Evolutionary conservation across 306 rosid genomes (phyloP).

Genomic region (Lathyrus aphaca): DNA sequence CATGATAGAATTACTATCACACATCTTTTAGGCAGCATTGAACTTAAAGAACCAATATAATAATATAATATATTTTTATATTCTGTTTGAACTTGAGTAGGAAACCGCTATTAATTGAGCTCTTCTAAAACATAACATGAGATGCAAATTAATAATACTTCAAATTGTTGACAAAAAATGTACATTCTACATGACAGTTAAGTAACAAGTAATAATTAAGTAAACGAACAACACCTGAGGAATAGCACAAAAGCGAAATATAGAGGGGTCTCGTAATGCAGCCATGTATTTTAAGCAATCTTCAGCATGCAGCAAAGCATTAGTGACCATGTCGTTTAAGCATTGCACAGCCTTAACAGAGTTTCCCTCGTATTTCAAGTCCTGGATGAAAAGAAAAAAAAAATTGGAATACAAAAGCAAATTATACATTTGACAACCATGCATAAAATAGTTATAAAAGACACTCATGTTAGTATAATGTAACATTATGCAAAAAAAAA

Average conservation of each 20-base stretch:
- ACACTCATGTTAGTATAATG: not conserved
- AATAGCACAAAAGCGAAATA: constrained; percentile 92
- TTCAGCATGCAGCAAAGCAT: constrained; percentile 76
- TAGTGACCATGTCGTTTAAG: constrained; percentile 92
- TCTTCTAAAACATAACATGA: constrained; percentile 24
- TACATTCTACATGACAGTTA: constrained; percentile 26
- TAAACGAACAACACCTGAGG: constrained; percentile 76
- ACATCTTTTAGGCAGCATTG: constrained; percentile 21
- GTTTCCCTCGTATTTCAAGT: constrained; percentile 75
- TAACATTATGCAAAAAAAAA: not conserved
- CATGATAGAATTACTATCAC: constrained; percentile 5
- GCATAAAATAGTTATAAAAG: constrained; percentile 20
- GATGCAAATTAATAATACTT: constrained; percentile 16
- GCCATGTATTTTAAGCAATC: constrained; percentile 85
- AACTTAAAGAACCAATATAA: constrained; percentile 30
- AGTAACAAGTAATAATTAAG: constrained; percentile 5
- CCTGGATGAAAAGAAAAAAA: constrained; percentile 54
- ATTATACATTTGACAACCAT: constrained; percentile 14
- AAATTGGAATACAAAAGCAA: constrained; percentile 28
- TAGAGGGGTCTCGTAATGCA: constrained; percentile 59
- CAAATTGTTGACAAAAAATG: constrained; percentile 25
- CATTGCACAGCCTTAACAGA: constrained; percentile 90
- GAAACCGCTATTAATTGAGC: constrained; percentile 19
- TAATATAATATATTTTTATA: constrained; percentile 2
- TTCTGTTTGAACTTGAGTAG: constrained; percentile 24